These are phyloP conservation scores for Ploettnerulaceae sp. DNA, from an alignment of 2,329 filamentous ascomycete genomes.

Conservation along the genomic window DNA sequence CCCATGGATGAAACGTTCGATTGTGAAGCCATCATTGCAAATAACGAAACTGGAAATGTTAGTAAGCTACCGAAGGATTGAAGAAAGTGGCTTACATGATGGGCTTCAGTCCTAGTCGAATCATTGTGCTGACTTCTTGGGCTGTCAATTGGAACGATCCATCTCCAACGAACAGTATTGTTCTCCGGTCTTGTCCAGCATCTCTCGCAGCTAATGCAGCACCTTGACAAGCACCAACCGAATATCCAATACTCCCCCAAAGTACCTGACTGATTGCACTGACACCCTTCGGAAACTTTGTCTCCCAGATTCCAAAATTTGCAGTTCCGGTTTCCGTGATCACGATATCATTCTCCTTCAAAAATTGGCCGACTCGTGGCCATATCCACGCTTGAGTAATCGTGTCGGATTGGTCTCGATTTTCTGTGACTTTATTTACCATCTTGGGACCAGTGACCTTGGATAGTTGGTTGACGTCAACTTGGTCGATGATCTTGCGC, in stretches of 20 bases:
- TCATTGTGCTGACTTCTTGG: slow-evolving; percentile 81
- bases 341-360: slow-evolving; percentile 68
- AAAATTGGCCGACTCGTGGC: slow-evolving; percentile 68
- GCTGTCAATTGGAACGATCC: slow-evolving; percentile 81
- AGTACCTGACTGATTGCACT: slow-evolving; percentile 76
- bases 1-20: slow-evolving; percentile 84
- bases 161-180: slow-evolving; percentile 84
- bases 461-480: slow-evolving; percentile 55
- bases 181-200: slow-evolving; percentile 52
- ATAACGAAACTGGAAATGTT: slow-evolving; percentile 60
- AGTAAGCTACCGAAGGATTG: background rate
- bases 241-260: slow-evolving; percentile 64
- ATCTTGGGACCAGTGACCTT: slow-evolving; percentile 49
- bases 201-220: slow-evolving; percentile 74
- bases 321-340: slow-evolving; percentile 85
- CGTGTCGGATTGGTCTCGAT: slow-evolving; percentile 36
- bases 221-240: slow-evolving; percentile 57
- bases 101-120: slow-evolving; percentile 66
- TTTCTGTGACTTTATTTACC: slow-evolving; percentile 44
- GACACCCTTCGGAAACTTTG: slow-evolving; percentile 72
- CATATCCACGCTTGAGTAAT: slow-evolving; percentile 74
- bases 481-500: slow-evolving; percentile 57
- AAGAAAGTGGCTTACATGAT: slow-evolving; percentile 58
- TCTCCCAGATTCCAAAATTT: slow-evolving; percentile 86
- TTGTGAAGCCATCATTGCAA: slow-evolving; percentile 85